Base-by-base conservation (phyloP, 2,329 filamentous ascomycete species). In the Penicillium sp. region DNA sequence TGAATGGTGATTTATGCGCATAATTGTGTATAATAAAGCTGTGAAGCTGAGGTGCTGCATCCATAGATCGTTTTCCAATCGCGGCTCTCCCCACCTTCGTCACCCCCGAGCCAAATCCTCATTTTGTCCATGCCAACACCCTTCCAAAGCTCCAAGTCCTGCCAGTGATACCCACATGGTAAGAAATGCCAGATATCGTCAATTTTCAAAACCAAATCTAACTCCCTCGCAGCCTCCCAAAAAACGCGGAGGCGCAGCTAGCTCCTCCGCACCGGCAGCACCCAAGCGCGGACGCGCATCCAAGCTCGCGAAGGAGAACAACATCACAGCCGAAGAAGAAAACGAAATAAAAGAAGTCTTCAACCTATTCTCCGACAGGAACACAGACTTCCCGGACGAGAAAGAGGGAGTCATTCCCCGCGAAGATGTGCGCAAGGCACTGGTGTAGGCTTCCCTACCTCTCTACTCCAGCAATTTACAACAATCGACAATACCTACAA, bases 341-440 rank as follows among this genome's bases (percentile, higher is more conserved):
- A 83, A 84, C 66, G 92, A 97, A 77, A 96, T 99, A 71, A 87
- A 86, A 69, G 93, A 97, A 75, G 93, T 93, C 15, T 97, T 94
- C 75, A 82, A 84, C 23, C 83, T 97, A 8, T 99, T 97, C 73
- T 80, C 87, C 1, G 64, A 70, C 1, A 59, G 69, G 23, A 67
- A 75, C 51, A 83, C 89, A 65, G 85, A 87, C 37, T 85, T 85
- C 74, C 82, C 86, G 21, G 85, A 88, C 51, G 88, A 93, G 67
- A 90, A 91, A 70, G 75, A 88, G 56, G 88, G 88, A 59, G 86
- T 90, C 17, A 83, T 91, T 51, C 84, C 84, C 13, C 86, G 84
- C 4, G 80, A 81, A 67, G 88, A 91, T 70, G 83, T 93, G 62
- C 83, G 88, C 62, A 85, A 88, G 50, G 89, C 88, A 35, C 82